Conservation (phyloP, 148 eudicot species). For the Cornus florida region DNA sequence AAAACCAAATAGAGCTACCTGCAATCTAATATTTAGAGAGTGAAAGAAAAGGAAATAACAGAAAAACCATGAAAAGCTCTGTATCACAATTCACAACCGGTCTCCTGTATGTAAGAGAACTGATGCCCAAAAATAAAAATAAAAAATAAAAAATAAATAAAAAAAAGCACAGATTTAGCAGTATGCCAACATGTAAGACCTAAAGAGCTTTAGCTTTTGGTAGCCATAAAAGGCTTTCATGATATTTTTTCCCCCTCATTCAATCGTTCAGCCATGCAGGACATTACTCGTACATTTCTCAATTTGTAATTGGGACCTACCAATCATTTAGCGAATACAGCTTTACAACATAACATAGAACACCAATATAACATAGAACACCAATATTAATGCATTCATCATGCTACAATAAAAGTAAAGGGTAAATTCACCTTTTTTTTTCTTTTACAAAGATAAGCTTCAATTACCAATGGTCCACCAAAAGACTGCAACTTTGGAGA, state of each 20-base stretch:
- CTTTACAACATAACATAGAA: not conserved
- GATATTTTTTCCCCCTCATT: too few relatives aligned
- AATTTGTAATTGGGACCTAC: not conserved
- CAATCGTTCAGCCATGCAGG: too few relatives aligned
- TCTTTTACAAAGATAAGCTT: not conserved
- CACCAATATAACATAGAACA: not conserved
- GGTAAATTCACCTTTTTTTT: not conserved
- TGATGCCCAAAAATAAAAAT: too few relatives aligned
- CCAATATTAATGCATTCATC: conserved; percentile 7
- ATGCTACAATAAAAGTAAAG: not conserved
- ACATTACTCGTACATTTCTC: too few relatives aligned
- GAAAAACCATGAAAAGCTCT: not conserved
- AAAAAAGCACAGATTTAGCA: not conserved
- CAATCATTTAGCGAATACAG: not conserved
- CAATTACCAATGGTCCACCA: not conserved
- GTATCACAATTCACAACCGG: not conserved
- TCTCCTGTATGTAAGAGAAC: too few relatives aligned
- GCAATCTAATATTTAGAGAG: not conserved
- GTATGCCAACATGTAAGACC: not conserved
- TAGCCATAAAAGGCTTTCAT: not conserved
- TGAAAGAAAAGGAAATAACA: not conserved
- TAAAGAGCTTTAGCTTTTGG: too few relatives aligned
- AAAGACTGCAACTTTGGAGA: not conserved
- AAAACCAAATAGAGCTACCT: not conserved
- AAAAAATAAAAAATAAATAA: too few relatives aligned